Percentiles rank a stretch among this genome's conserved stretches.
Evolutionary conservation across 805 yeast genomes (phyloP).

Genomic region (Vanderwaltozyma verrucispora): DNA sequence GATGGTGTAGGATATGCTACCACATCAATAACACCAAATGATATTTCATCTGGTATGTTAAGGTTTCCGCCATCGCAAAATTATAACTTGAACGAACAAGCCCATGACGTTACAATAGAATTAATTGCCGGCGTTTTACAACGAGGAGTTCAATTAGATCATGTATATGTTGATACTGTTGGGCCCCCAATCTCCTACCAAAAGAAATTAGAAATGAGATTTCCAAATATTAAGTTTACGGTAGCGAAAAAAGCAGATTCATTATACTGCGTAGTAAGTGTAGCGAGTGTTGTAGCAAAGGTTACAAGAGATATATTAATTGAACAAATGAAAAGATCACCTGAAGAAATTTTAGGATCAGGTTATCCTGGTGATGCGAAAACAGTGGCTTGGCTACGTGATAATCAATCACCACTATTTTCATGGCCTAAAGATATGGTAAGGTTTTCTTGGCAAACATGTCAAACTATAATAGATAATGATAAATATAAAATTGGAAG

Average conservation of each 20-base stretch:
- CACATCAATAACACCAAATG: conserved; percentile 73
- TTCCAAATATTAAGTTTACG: conserved; percentile 62
- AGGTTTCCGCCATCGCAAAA: conserved; percentile 41
- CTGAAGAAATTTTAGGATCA: conserved; percentile 51
- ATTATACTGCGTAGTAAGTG: conserved; percentile 80
- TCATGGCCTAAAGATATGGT: conserved; percentile 76
- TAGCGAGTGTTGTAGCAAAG: conserved; percentile 93
- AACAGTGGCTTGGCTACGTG: conserved; percentile 66
- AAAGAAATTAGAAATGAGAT: conserved; percentile 53
- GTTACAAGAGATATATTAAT: conserved; percentile 73
- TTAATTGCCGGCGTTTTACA: conserved; percentile 57
- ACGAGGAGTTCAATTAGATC: conserved; percentile 51
- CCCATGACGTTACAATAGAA: conserved; percentile 86
- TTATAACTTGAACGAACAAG: conserved; percentile 82
- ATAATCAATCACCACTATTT: conserved; percentile 55
- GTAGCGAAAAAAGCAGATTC: conserved; percentile 96
- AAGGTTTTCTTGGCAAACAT: conserved; percentile 91
- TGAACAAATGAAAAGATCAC: conserved; percentile 15
- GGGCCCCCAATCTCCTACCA: conserved; percentile 90
- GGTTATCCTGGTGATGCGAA: conserved; percentile 94
- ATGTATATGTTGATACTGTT: conserved; percentile 87
- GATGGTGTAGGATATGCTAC: conserved; percentile 80
- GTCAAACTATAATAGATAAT: conserved; percentile 56
- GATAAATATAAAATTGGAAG: conserved; percentile 31
- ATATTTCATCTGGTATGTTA: conserved; percentile 84